A percentile compares a stretch with the other conserved stretches of the same genome.
phyloP scores from a whole-genome alignment of 1,284 basidiomycete genomes.

The Pseudozyma hubeiensis region DNA sequence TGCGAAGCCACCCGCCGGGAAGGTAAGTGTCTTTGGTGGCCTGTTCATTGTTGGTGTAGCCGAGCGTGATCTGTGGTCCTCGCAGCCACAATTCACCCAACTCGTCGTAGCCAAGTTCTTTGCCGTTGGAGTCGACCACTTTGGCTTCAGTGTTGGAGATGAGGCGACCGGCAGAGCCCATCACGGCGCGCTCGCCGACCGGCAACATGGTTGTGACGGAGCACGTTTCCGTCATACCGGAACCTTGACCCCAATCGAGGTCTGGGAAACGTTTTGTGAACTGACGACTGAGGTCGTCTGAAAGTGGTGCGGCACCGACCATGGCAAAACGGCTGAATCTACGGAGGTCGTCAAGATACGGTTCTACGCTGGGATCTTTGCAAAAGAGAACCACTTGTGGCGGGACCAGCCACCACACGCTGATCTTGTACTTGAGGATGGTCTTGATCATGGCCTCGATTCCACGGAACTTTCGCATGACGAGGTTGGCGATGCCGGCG shows the following conservation, averaged over 20 bases:
- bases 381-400: slow-evolving; percentile 57
- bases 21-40: slow-evolving; percentile 64
- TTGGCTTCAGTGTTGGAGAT: slow-evolving; percentile 61
- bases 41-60: slow-evolving; percentile 62
- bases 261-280: slow-evolving; percentile 48
- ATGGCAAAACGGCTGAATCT: slow-evolving; percentile 51
- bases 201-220: slow-evolving; percentile 67
- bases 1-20: slow-evolving; percentile 51
- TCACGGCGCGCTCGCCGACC: slow-evolving; percentile 61
- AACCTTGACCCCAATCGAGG: slow-evolving; percentile 60
- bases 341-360: slow-evolving; percentile 54
- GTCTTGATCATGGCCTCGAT: slow-evolving; percentile 60
- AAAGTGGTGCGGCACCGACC: slow-evolving; percentile 58
- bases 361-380: slow-evolving; percentile 54
- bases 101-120: slow-evolving; percentile 65
- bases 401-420: slow-evolving; percentile 56
- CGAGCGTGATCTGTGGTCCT: slow-evolving; percentile 62
- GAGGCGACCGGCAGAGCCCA: slow-evolving; percentile 59
- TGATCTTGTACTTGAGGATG: slow-evolving; percentile 60
- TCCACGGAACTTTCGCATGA: slow-evolving; percentile 55
- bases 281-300: slow-evolving; percentile 55
- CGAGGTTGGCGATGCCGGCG: slow-evolving; percentile 58
- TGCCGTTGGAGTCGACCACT: slow-evolving; percentile 56
- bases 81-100: slow-evolving; percentile 67
- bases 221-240: slow-evolving; percentile 63